Conservation (phyloP, 176 grass and related monocot species). For the Canna indica region DNA sequence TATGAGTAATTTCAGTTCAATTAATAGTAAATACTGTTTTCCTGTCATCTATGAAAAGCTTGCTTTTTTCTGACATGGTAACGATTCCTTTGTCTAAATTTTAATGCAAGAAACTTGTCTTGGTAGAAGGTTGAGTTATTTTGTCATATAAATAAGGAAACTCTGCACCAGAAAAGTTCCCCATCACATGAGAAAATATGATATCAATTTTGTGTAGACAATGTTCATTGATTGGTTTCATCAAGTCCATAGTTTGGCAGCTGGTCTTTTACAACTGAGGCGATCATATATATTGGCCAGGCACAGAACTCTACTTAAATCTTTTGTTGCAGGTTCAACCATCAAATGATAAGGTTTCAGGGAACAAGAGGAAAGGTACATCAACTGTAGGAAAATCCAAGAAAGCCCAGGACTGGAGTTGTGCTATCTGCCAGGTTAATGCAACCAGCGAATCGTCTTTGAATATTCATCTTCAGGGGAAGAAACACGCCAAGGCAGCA, state of each 20-base stretch:
- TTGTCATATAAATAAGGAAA: too few species aligned
- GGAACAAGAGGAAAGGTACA: slow-evolving; percentile 23
- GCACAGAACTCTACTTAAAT: slow-evolving; percentile 13
- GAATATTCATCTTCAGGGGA: slow-evolving; percentile 27
- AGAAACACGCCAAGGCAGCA: slow-evolving; percentile 30
- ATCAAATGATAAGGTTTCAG: slow-evolving; percentile 3
- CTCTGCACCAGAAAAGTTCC: too few species aligned
- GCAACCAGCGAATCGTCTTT: slow-evolving; percentile 26
- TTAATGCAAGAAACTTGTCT: too few species aligned
- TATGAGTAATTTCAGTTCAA: too few species aligned
- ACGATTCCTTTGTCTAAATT: too few species aligned
- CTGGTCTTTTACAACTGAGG: not conserved
- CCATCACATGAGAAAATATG: too few species aligned
- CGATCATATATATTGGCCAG: slow-evolving; percentile 1
- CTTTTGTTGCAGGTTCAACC: slow-evolving; percentile 25
- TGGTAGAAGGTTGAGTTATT: too few species aligned
- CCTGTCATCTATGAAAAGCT: too few species aligned
- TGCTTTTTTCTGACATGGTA: too few species aligned
- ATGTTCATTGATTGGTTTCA: not conserved
- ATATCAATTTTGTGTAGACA: too few species aligned
- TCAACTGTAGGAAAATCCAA: not conserved
- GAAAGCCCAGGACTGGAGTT: slow-evolving; percentile 28
- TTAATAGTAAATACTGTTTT: too few species aligned
- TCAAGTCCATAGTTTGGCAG: not conserved
- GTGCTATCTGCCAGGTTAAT: slow-evolving; percentile 35